phyloP scores from a whole-genome alignment of 306 rosid genomes.

The cucumber (Cucumis sativus) region DNA sequence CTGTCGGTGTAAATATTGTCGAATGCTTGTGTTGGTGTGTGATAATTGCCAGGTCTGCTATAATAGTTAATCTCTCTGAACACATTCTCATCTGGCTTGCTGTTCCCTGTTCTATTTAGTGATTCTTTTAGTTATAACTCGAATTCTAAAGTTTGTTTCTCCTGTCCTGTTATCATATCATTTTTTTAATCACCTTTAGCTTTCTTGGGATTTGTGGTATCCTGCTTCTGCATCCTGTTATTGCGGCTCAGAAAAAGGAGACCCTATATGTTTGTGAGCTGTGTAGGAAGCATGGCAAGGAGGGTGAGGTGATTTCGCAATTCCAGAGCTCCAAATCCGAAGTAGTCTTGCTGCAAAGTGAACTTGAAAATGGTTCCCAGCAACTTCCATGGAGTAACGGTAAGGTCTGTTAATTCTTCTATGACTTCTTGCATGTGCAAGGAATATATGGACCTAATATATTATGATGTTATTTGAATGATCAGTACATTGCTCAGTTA shows the following conservation, averaged over 20 bases:
- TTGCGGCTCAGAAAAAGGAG: constrained; percentile 35
- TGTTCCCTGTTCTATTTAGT: neutral
- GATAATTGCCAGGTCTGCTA: constrained; percentile 57
- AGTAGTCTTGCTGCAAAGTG: constrained; percentile 15
- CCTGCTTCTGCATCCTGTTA: constrained; percentile 8
- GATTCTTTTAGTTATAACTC: neutral
- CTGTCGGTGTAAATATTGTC: constrained; percentile 59
- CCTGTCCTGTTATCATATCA: neutral
- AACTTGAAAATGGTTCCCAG: constrained; percentile 18
- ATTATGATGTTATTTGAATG: neutral
- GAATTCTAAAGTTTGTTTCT: neutral
- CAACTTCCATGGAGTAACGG: constrained; percentile 43
- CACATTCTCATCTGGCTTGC: neutral
- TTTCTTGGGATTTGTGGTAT: neutral
- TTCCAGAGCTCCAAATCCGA: constrained; percentile 25
- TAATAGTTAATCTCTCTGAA: neutral
- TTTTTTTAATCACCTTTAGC: neutral
- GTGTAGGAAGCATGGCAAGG: constrained; percentile 66
- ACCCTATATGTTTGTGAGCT: constrained; percentile 53
- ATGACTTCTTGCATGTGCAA: neutral
- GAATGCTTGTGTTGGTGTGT: constrained; percentile 88
- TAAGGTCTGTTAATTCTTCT: constrained; percentile 41
- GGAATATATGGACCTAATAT: neutral
- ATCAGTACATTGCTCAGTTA: neutral
- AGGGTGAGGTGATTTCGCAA: constrained; percentile 17